These are phyloP conservation scores for Filobasidium floriforme DNA, from an alignment of 768 basidiomycete genomes.

Conservation along the genomic window DNA sequence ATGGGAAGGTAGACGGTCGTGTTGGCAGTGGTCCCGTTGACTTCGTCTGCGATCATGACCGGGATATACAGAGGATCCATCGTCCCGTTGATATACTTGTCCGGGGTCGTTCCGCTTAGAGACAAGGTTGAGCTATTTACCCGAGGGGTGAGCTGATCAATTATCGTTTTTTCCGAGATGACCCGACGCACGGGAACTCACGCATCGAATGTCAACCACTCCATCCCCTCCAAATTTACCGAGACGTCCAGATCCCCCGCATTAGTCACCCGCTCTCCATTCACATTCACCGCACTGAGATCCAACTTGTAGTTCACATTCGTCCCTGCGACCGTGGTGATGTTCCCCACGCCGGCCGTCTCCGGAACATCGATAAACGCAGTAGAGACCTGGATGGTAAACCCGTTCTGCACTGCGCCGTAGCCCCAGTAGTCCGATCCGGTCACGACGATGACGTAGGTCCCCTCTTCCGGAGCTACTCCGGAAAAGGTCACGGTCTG, in stretches of 20 bases:
- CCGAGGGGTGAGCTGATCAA: conserved; percentile 5
- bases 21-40: conserved; percentile 54
- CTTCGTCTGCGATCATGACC: conserved; percentile 55
- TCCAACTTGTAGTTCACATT: conserved; percentile 51
- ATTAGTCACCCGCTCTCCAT: conserved; percentile 50
- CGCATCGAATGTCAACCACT: conserved; percentile 53
- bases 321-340: conserved; percentile 62
- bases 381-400: conserved; percentile 52
- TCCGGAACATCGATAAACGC: conserved; percentile 31
- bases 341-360: conserved; percentile 36
- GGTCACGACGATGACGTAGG: conserved; percentile 54
- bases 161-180: not conserved
- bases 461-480: conserved; percentile 54
- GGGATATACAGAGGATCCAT: conserved; percentile 46
- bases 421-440: conserved; percentile 74
- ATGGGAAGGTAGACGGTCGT: conserved; percentile 50
- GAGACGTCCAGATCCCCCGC: conserved; percentile 57
- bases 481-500: conserved; percentile 71
- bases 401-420: conserved; percentile 56
- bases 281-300: conserved; percentile 50
- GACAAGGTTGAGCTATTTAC: conserved; percentile 25
- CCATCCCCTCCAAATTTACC: conserved; percentile 56
- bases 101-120: conserved; percentile 60
- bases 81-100: conserved; percentile 42
- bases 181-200: conserved; percentile 27